phyloP scores from a whole-genome alignment of 441 rosid genomes.

The Sinapis alba region DNA sequence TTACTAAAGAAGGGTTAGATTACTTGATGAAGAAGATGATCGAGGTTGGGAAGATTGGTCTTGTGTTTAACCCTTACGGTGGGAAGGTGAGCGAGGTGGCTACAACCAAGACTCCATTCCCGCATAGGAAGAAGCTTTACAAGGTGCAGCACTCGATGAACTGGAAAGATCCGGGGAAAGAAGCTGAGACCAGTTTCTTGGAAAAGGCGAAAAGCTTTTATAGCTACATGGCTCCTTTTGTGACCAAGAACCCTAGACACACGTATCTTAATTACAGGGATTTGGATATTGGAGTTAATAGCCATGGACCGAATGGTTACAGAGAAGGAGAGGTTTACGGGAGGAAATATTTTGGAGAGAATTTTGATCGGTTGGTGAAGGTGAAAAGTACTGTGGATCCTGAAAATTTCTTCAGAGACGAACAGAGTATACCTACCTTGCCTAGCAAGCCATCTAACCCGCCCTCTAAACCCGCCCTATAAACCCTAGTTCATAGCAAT shows the following conservation, averaged over 20 bases:
- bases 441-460: not conserved
- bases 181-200: not conserved
- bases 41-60: slow-evolving; percentile 23
- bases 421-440: slow-evolving; percentile 7
- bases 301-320: not conserved
- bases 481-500: not conserved
- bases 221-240: slow-evolving; percentile 4
- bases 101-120: not conserved
- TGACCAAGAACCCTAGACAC: slow-evolving; percentile 7
- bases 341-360: slow-evolving; percentile 7
- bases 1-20: slow-evolving; percentile 44
- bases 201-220: not conserved
- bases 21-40: slow-evolving; percentile 40
- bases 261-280: not conserved
- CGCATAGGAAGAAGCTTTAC: slow-evolving; percentile 4
- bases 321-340: not conserved
- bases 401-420: not conserved
- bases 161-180: not conserved
- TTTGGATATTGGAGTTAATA: slow-evolving; percentile 1
- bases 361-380: slow-evolving; percentile 5
- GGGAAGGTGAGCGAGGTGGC: slow-evolving; percentile 31
- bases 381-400: slow-evolving; percentile 1
- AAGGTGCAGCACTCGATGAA: slow-evolving; percentile 5
- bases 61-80: slow-evolving; percentile 48
- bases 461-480: not conserved